These are phyloP conservation scores for Dacryopinax primogenitus DNA, from an alignment of 768 basidiomycete genomes.

Conservation along the genomic window DNA sequence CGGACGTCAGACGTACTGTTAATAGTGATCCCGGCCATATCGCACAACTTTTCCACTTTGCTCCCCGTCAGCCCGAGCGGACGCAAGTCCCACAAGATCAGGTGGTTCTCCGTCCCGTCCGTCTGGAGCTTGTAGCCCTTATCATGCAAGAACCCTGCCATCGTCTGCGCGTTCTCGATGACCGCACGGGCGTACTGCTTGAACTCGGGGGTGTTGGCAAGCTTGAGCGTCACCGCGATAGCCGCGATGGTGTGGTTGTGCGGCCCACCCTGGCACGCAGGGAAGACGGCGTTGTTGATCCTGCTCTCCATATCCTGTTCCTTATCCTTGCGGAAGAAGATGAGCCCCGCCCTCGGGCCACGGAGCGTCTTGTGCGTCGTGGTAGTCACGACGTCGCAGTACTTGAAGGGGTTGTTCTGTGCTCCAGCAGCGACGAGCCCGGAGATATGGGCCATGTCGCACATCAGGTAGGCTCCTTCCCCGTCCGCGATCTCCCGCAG, in stretches of 20 bases:
- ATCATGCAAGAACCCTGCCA: constrained; percentile 55
- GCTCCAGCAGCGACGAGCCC: constrained; percentile 89
- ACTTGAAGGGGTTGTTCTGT: constrained; percentile 81
- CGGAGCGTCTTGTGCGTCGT: constrained; percentile 99
- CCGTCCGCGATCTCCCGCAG: constrained; percentile 70
- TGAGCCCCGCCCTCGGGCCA: constrained; percentile 91
- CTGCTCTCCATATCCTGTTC: constrained; percentile 89
- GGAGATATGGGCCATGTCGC: constrained; percentile 94
- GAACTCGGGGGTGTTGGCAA: constrained; percentile 80
- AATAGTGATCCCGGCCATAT: constrained; percentile 90
- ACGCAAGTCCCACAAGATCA: constrained; percentile 94
- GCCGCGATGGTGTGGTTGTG: constrained; percentile 99
- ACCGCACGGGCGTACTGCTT: constrained; percentile 90
- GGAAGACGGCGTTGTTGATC: constrained; percentile 97
- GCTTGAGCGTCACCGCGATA: constrained; percentile 82
- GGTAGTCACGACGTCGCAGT: constrained; percentile 95
- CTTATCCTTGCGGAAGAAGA: constrained; percentile 95
- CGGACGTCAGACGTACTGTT: constrained; percentile 49
- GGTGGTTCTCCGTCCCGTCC: constrained; percentile 91
- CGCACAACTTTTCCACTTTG: constrained; percentile 98
- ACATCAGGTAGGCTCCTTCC: constrained; percentile 88
- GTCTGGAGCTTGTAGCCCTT: constrained; percentile 96
- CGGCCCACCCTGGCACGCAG: constrained; percentile 98
- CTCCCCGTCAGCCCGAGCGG: constrained; percentile 92
- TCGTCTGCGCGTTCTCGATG: constrained; percentile 69